A percentile compares a stretch with the other conserved stretches of the same genome.
These are phyloP conservation scores for Plasmodium gaboni DNA, from an alignment of 169 alveolate genomes.

Conservation along the genomic window DNA sequence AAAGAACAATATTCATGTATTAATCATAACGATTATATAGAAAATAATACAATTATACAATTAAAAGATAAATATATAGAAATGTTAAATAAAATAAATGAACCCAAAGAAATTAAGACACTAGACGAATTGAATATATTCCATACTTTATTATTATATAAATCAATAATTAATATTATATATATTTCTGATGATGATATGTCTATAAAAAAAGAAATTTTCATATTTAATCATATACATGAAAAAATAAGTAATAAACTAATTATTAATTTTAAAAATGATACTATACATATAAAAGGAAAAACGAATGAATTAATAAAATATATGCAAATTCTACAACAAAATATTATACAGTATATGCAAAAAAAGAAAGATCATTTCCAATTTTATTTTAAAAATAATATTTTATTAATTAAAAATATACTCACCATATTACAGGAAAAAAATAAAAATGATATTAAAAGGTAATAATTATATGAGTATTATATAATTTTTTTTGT, in stretches of 20 bases:
- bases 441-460: constrained; percentile 58
- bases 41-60: not conserved
- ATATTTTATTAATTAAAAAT: constrained; percentile 39
- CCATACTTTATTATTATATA: constrained; percentile 45
- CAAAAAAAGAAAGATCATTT: constrained; percentile 24
- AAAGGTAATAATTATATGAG: constrained; percentile 23
- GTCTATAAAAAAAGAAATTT: not conserved
- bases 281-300: constrained; percentile 13
- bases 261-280: constrained; percentile 20
- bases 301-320: constrained; percentile 65
- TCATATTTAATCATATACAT: constrained; percentile 17
- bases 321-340: constrained; percentile 64
- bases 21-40: no score
- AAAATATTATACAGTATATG: constrained; percentile 42
- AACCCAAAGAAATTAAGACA: not conserved
- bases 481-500: not conserved
- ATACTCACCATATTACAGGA: constrained; percentile 31
- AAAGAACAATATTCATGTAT: no score
- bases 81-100: constrained; percentile 1
- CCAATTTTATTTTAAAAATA: constrained; percentile 18
- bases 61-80: constrained; percentile 15
- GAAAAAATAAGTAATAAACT: constrained; percentile 17
- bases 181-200: constrained; percentile 29
- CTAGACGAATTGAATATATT: constrained; percentile 23
- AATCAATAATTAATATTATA: constrained; percentile 32